phyloP scores from a whole-genome alignment of 495 filamentous ascomycete species.

The Elaphomyces granulatus region DNA sequence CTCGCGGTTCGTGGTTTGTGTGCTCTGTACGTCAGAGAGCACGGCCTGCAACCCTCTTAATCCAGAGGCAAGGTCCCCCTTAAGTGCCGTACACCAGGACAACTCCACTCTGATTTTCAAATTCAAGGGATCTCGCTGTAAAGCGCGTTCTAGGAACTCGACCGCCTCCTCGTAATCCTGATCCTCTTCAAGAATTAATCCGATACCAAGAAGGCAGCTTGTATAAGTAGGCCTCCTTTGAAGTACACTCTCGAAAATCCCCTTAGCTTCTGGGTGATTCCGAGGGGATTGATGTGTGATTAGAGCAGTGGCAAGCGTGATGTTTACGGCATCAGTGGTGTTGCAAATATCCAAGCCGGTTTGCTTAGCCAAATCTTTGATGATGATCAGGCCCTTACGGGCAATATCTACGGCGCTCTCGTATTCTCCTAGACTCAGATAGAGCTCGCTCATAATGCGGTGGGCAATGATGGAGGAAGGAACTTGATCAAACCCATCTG shows the following conservation, averaged over 20 bases:
- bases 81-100: slow-evolving; percentile 81
- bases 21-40: slow-evolving; percentile 40
- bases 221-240: slow-evolving; percentile 56
- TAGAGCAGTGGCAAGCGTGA: slow-evolving; percentile 64
- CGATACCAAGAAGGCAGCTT: slow-evolving; percentile 72
- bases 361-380: slow-evolving; percentile 43
- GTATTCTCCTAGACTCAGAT: slow-evolving; percentile 73
- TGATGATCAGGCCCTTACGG: slow-evolving; percentile 50
- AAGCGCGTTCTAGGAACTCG: slow-evolving; percentile 58
- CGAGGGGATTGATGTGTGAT: slow-evolving; percentile 81
- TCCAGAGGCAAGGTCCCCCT: slow-evolving; percentile 52
- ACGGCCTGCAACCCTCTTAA: slow-evolving; percentile 53
- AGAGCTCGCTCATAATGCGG: slow-evolving; percentile 72
- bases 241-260: slow-evolving; percentile 66
- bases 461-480: slow-evolving; percentile 65
- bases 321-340: slow-evolving; percentile 55
- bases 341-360: slow-evolving; percentile 53
- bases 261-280: slow-evolving; percentile 74
- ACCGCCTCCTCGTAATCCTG: slow-evolving; percentile 71
- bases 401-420: slow-evolving; percentile 67
- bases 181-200: slow-evolving; percentile 82
- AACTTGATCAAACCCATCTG: slow-evolving; percentile 61
- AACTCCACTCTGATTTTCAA: slow-evolving; percentile 65
- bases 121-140: slow-evolving; percentile 54
- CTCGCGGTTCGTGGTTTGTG: slow-evolving; percentile 45